Base-by-base conservation (phyloP, 306 rosid genomes). In the Medicago lupulina region DNA sequence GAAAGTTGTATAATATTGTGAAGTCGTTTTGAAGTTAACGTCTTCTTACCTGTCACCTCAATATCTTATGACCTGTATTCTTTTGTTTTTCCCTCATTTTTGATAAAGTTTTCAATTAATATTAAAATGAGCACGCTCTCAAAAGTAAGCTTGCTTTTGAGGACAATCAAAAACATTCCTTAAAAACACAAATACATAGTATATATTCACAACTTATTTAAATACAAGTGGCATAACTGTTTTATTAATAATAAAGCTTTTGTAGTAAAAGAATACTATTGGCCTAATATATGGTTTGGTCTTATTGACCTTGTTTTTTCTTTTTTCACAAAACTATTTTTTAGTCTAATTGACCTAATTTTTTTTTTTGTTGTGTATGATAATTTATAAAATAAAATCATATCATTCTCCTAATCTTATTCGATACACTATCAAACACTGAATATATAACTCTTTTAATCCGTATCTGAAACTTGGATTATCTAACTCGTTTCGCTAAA, bases 21-120 rank as follows among this genome's bases (percentile, higher is more conserved):
- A 23, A 23, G 28, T 23, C 28, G 2, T 23, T 23, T 23, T 23
- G 28, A 23, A 23, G 28, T 23, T 23, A 23, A 23, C 28, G 3
- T 1, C 28, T 23, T 23, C 31, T 3, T 28, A 34, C 1, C 38
- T 34, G 7, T 34, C 76, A 4, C 25, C 67, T 61, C 39, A 19
- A 58, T 65, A 40, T 41, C 21, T 72, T 55, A 59, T 68, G 61
- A 70, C 74, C 60, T 50, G 62, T 70, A 50, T 3, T 70, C 47
- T 70, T 31, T 70, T 57, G 41, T 31, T 70, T 31, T 34, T 9
- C 9, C 16, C 11, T 11, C 7, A 15, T 4, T 8, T 25, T 47
- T 68, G 0, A 14, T 19, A 21, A 34, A 25, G 5, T 49, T 47
- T 25, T 28, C 16, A 4, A n/a, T 25, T 25, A 7, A 46, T 19